A percentile compares a stretch with the other conserved stretches of the same genome.
Conservation (phyloP, 2,329 filamentous ascomycete genomes). For the Chaetomiaceae sp. region DNA sequence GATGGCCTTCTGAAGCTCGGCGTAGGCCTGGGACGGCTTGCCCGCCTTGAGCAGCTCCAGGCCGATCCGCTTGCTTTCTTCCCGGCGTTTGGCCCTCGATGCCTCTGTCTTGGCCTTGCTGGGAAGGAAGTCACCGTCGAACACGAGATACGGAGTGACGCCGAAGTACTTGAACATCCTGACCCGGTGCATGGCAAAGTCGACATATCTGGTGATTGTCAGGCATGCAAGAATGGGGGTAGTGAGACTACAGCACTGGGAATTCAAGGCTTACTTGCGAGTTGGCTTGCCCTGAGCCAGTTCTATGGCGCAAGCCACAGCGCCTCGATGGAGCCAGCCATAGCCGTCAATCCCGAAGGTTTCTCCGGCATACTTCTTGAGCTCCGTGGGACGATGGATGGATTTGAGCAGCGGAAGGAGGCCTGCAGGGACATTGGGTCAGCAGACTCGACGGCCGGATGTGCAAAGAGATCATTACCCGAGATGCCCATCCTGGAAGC, state of each 20-base stretch:
- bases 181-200: slow-evolving; percentile 83
- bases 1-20: slow-evolving; percentile 88
- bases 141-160: slow-evolving; percentile 89
- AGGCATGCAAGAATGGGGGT: slow-evolving; percentile 2
- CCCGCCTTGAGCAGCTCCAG: slow-evolving; percentile 76
- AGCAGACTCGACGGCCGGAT: neutral
- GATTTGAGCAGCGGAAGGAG: slow-evolving; percentile 90
- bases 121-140: slow-evolving; percentile 90
- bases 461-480: slow-evolving; percentile 14
- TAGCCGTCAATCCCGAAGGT: slow-evolving; percentile 95
- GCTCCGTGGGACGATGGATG: slow-evolving; percentile 80
- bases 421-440: slow-evolving; percentile 30
- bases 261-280: slow-evolving; percentile 59
- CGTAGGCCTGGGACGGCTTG: slow-evolving; percentile 70
- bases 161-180: slow-evolving; percentile 92
- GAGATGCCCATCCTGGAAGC: slow-evolving; percentile 23
- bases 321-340: slow-evolving; percentile 94
- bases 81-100: slow-evolving; percentile 65
- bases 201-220: slow-evolving; percentile 64
- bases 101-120: slow-evolving; percentile 87
- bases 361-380: slow-evolving; percentile 82
- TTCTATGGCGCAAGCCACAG: slow-evolving; percentile 83
- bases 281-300: slow-evolving; percentile 84
- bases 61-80: slow-evolving; percentile 69
- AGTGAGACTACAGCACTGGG: neutral